Evolutionary conservation across 441 rosid species (phyloP), one percentile per base, ranked within the genome.

Genomic region (Populus trichocarpa): DNA sequence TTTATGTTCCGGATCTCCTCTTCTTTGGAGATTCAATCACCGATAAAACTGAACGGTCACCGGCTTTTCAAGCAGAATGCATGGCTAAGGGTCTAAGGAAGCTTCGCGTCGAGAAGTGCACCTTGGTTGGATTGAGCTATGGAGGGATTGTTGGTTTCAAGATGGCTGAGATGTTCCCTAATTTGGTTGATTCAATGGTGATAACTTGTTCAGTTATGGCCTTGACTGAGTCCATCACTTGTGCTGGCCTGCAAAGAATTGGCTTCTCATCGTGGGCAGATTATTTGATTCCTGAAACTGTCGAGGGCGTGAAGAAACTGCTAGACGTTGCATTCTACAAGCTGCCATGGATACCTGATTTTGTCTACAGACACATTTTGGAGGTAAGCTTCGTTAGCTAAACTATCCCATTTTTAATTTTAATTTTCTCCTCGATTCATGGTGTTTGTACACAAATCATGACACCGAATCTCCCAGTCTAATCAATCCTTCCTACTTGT

Each of bases 11-110:
- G 0, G 86, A 85, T 83, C 64, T 88, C 14, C 72, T 85, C 46
- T 85, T 86, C 84, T 88, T 87, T 32, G 90, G 89, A 0, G 80
- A 75, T 36, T 88, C 89, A 4, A 8, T 72, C 82, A 85, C 90
- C 5, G 73, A 80, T 50, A 75, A 68, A n/a, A 1, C 67, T 0
- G 76, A 81, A 4, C 71, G 88, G 74, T 75, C 87, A 25, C 76
- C 76, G n/a, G 84, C 6, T 65, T 89, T 87, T 66, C 92, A 87
- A 68, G 86, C 85, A 0, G 81, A 87, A 79, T 89, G 87, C 74
- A 63, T 84, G 42, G 88, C 81, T 3, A 78, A 67, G 50, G 82
- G 84, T 46, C 76, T 88, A 74, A 71, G 73, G 59, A 80, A 79
- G 68, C 78, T 87, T 6, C 90, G 88, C 0, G 92, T 86, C 40